Conservation (phyloP, 441 rosid species). For the Pelargonium myrrhifolium region DNA sequence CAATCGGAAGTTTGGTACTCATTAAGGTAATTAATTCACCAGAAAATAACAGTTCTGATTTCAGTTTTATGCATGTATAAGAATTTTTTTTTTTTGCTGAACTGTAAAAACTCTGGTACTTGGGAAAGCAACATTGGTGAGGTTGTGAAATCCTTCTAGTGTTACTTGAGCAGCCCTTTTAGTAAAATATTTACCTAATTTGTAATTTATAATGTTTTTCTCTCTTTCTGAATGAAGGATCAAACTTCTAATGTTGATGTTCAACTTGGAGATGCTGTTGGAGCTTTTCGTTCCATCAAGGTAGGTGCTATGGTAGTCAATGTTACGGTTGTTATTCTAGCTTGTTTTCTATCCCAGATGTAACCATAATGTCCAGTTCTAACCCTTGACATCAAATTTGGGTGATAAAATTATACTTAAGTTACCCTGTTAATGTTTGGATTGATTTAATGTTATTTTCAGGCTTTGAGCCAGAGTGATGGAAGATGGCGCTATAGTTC, state of each 20-base stretch:
- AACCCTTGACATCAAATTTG: not conserved
- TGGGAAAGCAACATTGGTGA: no score
- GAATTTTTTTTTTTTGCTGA: not conserved
- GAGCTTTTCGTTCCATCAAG: constrained; percentile 73
- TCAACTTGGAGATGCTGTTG: constrained; percentile 67
- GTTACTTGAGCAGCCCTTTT: constrained; percentile 6
- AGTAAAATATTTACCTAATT: constrained; percentile 10
- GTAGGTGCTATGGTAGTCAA: constrained; percentile 31
- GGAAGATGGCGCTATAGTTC: constrained; percentile 91
- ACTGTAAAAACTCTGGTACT: no score
- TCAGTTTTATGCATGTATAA: not conserved
- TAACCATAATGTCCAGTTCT: not conserved
- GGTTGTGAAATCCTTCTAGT: no score
- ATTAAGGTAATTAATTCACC: constrained; percentile 51
- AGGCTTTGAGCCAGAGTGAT: constrained; percentile 93
- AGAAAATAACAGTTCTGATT: not conserved
- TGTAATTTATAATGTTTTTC: constrained; percentile 10
- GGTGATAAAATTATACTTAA: not conserved
- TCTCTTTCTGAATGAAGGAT: constrained; percentile 37
- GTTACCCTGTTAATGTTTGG: constrained; percentile 14
- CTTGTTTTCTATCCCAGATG: not conserved
- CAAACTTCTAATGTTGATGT: constrained; percentile 54
- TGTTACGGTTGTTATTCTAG: not conserved
- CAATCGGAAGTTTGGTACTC: constrained; percentile 59
- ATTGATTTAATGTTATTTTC: constrained; percentile 27